Evolutionary conservation across 2,329 filamentous ascomycete species (phyloP), one percentile per base, ranked within the genome.

Genomic region (Pseudogymnoascus sp.): DNA sequence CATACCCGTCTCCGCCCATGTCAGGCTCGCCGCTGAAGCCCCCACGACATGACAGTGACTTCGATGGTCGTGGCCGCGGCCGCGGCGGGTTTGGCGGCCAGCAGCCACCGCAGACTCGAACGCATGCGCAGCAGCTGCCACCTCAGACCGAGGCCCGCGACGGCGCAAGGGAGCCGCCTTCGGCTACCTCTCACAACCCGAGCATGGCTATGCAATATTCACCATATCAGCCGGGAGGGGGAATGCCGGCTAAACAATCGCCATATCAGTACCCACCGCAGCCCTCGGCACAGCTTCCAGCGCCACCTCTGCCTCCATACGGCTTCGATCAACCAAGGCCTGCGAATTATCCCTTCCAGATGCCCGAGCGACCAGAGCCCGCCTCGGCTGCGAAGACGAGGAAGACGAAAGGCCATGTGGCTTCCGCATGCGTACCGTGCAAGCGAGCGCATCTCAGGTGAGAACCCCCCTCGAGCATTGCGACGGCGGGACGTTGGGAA

Each of bases 351-450:
- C 45, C 45, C 23, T 54, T 54, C 45, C 45, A 54, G 23, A 54
- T 54, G 45, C 45, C 45, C 12, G 45, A 54, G 45, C 45, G 45
- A 54, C 45, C 23, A 54, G 45, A 54, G 26, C 57, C 57, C 31
- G 78, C 70, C 75, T 76, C 66, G 69, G 31, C 57, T 23, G 82
- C 84, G 1, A 87, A 85, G 69, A 79, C 83, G 5, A 80, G 86
- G 68, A 88, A 88, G 73, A 86, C 87, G 5, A 91, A 91, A 73
- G 88, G 89, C 12, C 90, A 95, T 77, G 90, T 93, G 62, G 89
- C 89, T 61, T 93, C 89, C 37, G 90, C 90, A 26, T 95, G 90
- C 73, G 87, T 93, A 68, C 91, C 91, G 65, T 95, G 90, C 78
- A 93, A 93, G 74, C 86, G 86, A 74, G 90, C 90, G 39, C 90